phyloP scores from a whole-genome alignment of 768 basidiomycete genomes.

The Rubroboletus satanas region DNA sequence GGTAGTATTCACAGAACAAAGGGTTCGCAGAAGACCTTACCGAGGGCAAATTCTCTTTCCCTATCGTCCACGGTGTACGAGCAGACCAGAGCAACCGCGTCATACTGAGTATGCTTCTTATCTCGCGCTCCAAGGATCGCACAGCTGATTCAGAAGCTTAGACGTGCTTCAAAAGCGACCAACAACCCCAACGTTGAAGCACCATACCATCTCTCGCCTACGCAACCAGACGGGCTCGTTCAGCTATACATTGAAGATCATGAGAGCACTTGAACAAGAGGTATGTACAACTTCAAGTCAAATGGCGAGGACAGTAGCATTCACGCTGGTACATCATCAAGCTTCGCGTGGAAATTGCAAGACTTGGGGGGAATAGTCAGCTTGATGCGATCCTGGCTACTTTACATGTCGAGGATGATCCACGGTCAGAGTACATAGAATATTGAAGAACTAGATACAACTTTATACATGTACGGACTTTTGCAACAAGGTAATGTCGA shows the following conservation, averaged over 20 bases:
- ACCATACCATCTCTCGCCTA: constrained; percentile 78
- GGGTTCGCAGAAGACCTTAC: constrained; percentile 73
- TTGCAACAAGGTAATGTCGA: not conserved
- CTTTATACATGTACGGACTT: too few species aligned
- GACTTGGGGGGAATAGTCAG: constrained; percentile 72
- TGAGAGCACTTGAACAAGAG: constrained; percentile 63
- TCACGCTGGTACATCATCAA: constrained; percentile 2
- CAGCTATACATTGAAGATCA: constrained; percentile 73
- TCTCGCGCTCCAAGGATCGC: not conserved
- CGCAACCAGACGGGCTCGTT: constrained; percentile 75
- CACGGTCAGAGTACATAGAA: not conserved
- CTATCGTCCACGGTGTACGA: constrained; percentile 74
- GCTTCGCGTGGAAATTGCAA: constrained; percentile 60
- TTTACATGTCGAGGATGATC: constrained; percentile 40
- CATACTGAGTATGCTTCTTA: constrained; percentile 64
- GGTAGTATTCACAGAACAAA: constrained; percentile 61
- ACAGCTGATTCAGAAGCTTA: constrained; percentile 26
- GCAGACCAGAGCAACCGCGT: constrained; percentile 74
- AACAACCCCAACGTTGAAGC: constrained; percentile 76
- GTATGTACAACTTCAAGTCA: constrained; percentile 7
- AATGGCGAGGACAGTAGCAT: not conserved
- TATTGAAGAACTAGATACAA: not conserved
- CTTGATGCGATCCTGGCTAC: constrained; percentile 56
- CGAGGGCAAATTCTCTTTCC: constrained; percentile 81
- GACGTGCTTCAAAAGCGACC: constrained; percentile 93